These are phyloP conservation scores for Apophysomyces variabilis DNA, from an alignment of 371 early-diverging fungal genomes.

Conservation along the genomic window DNA sequence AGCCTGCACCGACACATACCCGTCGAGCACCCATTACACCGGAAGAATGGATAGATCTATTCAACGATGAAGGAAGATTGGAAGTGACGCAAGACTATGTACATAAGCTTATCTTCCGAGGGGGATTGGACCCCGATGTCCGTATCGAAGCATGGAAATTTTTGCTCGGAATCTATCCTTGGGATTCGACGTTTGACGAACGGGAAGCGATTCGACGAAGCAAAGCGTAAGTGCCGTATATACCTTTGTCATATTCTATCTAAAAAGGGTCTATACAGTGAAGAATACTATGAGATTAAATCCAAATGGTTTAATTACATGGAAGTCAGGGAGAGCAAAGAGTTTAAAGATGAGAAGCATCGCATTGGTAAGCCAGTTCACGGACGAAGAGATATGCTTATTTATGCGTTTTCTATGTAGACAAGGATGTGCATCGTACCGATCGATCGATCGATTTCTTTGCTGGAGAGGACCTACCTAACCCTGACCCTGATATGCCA, in stretches of 20 bases:
- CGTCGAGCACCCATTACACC: conserved; percentile 66
- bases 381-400: neutral
- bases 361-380: conserved; percentile 66
- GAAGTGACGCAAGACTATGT: conserved; percentile 55
- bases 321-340: conserved; percentile 55
- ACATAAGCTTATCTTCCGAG: conserved; percentile 70
- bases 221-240: conserved; percentile 47
- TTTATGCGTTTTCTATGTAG: conserved; percentile 37
- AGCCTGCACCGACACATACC: conserved; percentile 35
- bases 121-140: conserved; percentile 84
- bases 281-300: conserved; percentile 81
- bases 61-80: conserved; percentile 69
- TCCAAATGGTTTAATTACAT: conserved; percentile 78
- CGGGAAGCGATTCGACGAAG: conserved; percentile 64
- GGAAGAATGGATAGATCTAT: conserved; percentile 78
- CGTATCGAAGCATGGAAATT: conserved; percentile 92
- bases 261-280: conserved; percentile 25
- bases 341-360: conserved; percentile 81
- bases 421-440: conserved; percentile 94
- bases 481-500: conserved; percentile 59
- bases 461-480: conserved; percentile 67
- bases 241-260: neutral
- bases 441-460: conserved; percentile 85
- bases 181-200: conserved; percentile 81
- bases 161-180: conserved; percentile 83